phyloP scores from a whole-genome alignment of 2,329 filamentous ascomycete genomes.

The Apiospora arundinis region DNA sequence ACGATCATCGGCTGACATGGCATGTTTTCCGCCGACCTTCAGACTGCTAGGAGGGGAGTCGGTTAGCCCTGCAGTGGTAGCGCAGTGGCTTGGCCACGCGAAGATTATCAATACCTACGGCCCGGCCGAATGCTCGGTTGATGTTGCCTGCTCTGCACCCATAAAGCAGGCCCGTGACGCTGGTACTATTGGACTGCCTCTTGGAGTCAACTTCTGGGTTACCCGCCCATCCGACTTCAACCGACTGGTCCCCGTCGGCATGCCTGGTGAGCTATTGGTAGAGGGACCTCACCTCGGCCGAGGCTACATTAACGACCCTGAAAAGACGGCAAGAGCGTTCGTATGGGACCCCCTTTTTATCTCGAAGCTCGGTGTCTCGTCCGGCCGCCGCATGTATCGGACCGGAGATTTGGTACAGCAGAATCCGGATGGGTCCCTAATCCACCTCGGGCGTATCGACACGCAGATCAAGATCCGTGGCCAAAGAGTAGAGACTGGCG shows the following conservation, averaged over 20 bases:
- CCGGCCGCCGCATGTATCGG: slow-evolving; percentile 33
- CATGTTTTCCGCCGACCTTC: slow-evolving; percentile 2
- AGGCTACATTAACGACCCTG: slow-evolving; percentile 47
- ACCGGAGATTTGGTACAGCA: slow-evolving; percentile 42
- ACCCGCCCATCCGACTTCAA: slow-evolving; percentile 34
- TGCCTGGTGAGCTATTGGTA: slow-evolving; percentile 29
- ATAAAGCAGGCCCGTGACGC: slow-evolving; percentile 38
- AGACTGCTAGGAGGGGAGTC: not conserved
- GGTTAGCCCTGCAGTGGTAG: not conserved
- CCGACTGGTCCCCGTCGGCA: slow-evolving; percentile 28
- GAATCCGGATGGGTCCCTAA: slow-evolving; percentile 34
- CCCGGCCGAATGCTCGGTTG: slow-evolving; percentile 34
- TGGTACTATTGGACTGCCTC: slow-evolving; percentile 41
- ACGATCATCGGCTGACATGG: not conserved
- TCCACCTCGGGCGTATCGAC: slow-evolving; percentile 51
- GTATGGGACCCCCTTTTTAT: too few relatives aligned
- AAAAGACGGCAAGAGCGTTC: slow-evolving; percentile 47
- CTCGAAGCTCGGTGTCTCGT: too few relatives aligned
- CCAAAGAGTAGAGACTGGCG: slow-evolving; percentile 51
- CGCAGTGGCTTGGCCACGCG: not conserved
- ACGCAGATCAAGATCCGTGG: slow-evolving; percentile 57
- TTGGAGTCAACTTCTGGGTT: slow-evolving; percentile 44
- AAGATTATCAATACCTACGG: not conserved
- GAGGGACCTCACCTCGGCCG: slow-evolving; percentile 44
- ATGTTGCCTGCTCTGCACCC: slow-evolving; percentile 39